Base-by-base conservation (phyloP, 306 rosid genomes). In the Crataegus laevigata region DNA sequence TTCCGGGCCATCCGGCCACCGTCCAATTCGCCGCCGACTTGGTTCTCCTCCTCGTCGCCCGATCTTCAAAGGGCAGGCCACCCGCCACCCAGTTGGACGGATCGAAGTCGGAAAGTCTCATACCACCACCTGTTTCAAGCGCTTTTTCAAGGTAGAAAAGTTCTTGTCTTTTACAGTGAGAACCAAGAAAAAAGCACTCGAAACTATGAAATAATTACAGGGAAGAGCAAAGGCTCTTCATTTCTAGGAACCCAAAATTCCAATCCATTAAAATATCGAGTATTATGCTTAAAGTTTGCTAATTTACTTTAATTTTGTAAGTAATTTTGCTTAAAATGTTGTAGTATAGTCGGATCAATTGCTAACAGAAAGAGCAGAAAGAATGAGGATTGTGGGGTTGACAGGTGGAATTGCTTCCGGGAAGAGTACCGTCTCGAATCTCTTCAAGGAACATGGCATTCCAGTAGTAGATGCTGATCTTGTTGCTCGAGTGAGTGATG, bases 361-460 rank as follows among this genome's bases (percentile, higher is more conserved):
- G 30, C 17, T 26, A 60, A 60, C 65, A 13, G 65, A 59, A 13
- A 26, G 30, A 5, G 67, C 40, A 17, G 22, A 66, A 57, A 70
- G 21, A 42, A 90, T 91, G 98, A 89, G 97, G 82, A 85, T 91
- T 1, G 85, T 90, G 70, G 97, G 98, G 26, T 82, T 91, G 29
- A 91, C 93, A 0, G 96, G 96, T 42, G 97, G 98, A 81, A 91
- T 91, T 52, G 78, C 96, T 0, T 90, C 94, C 1, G 96, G 96
- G 64, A 94, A 94, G 84, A 94, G 96, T 84, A 90, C 96, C 0
- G 92, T 89, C 43, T 92, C 97, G 57, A 83, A 85, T 84, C 91
- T 88, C 25, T 94, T 94, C 92, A 90, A 85, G 79, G 77, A 91
- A 58, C 77, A 89, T 6, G 87, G 74, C 66, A 55, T 92, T 73